Percentiles rank a stretch among this genome's conserved stretches.
Conservation (phyloP, 1,139 yeast genomes). For the Blastobotrys arbuscula region DNA sequence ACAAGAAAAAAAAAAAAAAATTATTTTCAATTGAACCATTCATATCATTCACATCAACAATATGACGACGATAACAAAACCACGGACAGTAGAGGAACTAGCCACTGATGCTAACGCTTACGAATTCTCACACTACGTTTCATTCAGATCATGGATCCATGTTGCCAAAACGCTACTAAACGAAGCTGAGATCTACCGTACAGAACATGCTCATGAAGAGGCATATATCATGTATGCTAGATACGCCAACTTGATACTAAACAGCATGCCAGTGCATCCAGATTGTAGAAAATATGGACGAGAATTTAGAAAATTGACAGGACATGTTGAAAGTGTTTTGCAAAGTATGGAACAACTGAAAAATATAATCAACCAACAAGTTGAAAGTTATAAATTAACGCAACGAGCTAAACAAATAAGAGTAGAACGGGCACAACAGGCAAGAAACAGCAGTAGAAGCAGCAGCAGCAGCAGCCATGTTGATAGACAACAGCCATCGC, state of each 20-base stretch:
- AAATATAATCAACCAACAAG: constrained; percentile 31
- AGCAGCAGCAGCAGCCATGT: neutral
- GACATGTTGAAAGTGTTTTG: constrained; percentile 27
- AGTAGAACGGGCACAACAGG: neutral
- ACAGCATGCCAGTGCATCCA: constrained; percentile 42
- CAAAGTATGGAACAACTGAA: constrained; percentile 38
- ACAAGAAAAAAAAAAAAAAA: no score
- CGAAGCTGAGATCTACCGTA: constrained; percentile 43
- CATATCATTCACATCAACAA: no score
- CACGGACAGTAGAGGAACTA: constrained; percentile 32
- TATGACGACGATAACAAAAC: constrained; percentile 11
- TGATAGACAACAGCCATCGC: neutral
- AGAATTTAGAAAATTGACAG: constrained; percentile 24
- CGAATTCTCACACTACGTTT: constrained; percentile 40
- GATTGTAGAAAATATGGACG: constrained; percentile 27
- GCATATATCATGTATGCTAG: constrained; percentile 47
- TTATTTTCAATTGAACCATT: no score
- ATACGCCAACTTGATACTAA: constrained; percentile 45
- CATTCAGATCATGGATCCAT: constrained; percentile 44
- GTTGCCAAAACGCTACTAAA: constrained; percentile 38
- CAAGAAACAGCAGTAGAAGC: neutral
- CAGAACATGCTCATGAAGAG: constrained; percentile 39
- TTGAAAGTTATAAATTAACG: constrained; percentile 25
- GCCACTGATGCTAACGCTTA: constrained; percentile 40
- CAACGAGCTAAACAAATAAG: constrained; percentile 6